Conservation (phyloP, 2,329 filamentous ascomycete genomes). For the Dactylellina cionopaga region DNA sequence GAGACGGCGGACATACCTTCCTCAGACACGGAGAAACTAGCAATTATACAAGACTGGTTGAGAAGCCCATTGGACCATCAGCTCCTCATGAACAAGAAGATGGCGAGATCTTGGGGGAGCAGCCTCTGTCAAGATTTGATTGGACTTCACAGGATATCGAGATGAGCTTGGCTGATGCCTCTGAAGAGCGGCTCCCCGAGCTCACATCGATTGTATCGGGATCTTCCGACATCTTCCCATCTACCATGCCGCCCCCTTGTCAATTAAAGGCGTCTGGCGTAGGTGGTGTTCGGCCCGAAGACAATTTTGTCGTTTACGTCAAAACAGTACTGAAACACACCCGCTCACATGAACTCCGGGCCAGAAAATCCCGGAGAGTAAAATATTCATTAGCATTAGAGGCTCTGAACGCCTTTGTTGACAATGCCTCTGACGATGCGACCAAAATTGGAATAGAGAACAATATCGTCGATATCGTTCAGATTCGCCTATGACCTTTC, state of each 20-base stretch:
- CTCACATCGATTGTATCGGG: conserved; percentile 22
- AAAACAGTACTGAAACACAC: conserved; percentile 57
- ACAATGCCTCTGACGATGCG: conserved; percentile 32
- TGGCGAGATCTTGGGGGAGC: not conserved
- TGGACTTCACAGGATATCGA: conserved; percentile 54
- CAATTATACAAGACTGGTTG: conserved; percentile 29
- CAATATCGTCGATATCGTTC: conserved; percentile 14
- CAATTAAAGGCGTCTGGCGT: conserved; percentile 69
- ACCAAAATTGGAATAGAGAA: conserved; percentile 17
- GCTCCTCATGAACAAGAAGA: conserved; percentile 17
- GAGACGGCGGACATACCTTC: conserved; percentile 61
- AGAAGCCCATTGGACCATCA: conserved; percentile 52
- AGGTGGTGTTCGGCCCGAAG: conserved; percentile 70
- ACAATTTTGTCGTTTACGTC: conserved; percentile 71
- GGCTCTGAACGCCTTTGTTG: conserved; percentile 34
- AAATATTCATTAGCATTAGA: conserved; percentile 22
- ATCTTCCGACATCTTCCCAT: conserved; percentile 28
- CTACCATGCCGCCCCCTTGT: conserved; percentile 55
- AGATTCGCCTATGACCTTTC: conserved; percentile 22
- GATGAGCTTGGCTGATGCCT: conserved; percentile 63
- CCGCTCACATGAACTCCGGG: conserved; percentile 5
- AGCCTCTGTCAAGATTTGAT: conserved; percentile 25
- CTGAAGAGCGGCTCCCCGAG: conserved; percentile 59
- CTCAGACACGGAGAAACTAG: conserved; percentile 46
- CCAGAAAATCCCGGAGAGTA: not conserved